Conservation (phyloP, 75 land plant genomes). For the Isoetes taiwanensis region DNA sequence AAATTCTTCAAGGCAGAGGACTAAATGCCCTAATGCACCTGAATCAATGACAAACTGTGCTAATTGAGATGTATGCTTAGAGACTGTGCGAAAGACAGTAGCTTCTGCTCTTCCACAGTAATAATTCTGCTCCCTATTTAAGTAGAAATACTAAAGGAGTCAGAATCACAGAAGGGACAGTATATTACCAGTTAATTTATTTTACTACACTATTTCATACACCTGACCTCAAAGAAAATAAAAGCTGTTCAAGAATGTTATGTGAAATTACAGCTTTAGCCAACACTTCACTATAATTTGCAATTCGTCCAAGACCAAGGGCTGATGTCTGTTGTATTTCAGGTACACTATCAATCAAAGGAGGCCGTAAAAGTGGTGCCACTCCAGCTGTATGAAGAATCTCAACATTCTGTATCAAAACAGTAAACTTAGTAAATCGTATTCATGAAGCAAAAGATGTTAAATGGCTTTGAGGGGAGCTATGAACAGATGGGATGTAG, state of each 20-base stretch:
- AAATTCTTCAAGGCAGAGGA: not conserved
- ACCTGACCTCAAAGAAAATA: not conserved
- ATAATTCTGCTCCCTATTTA: slow-evolving; percentile 2
- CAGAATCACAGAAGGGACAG: not conserved
- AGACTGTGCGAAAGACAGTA: not conserved
- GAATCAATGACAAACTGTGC: not conserved
- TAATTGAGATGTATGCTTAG: not conserved
- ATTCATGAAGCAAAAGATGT: not conserved
- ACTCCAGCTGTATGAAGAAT: slow-evolving; percentile 5
- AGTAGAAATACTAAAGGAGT: not conserved
- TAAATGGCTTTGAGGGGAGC: not conserved
- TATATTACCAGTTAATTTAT: not conserved
- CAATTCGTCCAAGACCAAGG: not conserved
- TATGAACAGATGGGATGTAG: not conserved
- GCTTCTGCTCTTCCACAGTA: not conserved
- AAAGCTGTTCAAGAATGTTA: not conserved
- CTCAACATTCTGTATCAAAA: not conserved
- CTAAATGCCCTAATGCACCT: not conserved
- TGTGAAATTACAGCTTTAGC: not conserved
- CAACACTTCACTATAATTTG: not conserved
- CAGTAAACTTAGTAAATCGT: not conserved
- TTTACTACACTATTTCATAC: not conserved
- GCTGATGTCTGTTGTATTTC: not conserved
- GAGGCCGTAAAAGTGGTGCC: not conserved
- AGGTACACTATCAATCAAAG: not conserved